Percentiles rank a stretch among this genome's conserved stretches.
Evolutionary conservation across 2,329 filamentous ascomycete species (phyloP).

Genomic region (Penicillium brevicompactum): DNA sequence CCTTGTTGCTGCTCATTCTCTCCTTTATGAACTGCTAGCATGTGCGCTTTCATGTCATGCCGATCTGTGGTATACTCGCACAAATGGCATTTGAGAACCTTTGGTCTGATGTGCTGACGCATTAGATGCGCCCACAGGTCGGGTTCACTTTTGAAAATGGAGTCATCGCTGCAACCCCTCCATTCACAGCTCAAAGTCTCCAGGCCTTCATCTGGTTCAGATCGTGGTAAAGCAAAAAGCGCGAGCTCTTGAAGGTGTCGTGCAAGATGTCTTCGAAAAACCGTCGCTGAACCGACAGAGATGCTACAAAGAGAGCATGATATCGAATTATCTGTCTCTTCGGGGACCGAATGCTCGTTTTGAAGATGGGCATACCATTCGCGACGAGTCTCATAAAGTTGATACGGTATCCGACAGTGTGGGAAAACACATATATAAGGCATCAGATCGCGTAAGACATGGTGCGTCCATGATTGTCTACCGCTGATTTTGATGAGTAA

Average conservation of each 20-base stretch:
- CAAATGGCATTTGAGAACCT: too few species aligned
- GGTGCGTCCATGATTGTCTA: slow-evolving; percentile 34
- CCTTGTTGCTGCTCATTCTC: too few species aligned
- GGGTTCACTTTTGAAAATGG: too few species aligned
- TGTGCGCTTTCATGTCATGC: too few species aligned
- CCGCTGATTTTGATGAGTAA: slow-evolving; percentile 30
- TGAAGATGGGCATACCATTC: not conserved
- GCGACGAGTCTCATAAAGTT: not conserved
- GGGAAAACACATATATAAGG: slow-evolving; percentile 38
- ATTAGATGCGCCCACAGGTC: too few species aligned
- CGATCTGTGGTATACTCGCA: too few species aligned
- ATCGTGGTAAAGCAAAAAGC: slow-evolving; percentile 17
- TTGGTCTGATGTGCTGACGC: too few species aligned
- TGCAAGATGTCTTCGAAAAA: slow-evolving; percentile 19
- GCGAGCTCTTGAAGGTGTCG: slow-evolving; percentile 26
- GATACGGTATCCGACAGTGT: slow-evolving; percentile 19
- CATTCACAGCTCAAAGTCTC: too few species aligned
- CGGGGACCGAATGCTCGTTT: not conserved
- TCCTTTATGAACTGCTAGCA: too few species aligned
- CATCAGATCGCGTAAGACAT: slow-evolving; percentile 39
- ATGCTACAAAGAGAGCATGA: slow-evolving; percentile 2
- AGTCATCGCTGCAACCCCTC: too few species aligned
- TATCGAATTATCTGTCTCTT: not conserved
- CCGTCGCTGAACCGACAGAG: not conserved
- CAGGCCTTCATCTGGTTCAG: not conserved